phyloP scores from a whole-genome alignment of 1,139 yeast species.

The Lodderomyces oxycetoniae region DNA sequence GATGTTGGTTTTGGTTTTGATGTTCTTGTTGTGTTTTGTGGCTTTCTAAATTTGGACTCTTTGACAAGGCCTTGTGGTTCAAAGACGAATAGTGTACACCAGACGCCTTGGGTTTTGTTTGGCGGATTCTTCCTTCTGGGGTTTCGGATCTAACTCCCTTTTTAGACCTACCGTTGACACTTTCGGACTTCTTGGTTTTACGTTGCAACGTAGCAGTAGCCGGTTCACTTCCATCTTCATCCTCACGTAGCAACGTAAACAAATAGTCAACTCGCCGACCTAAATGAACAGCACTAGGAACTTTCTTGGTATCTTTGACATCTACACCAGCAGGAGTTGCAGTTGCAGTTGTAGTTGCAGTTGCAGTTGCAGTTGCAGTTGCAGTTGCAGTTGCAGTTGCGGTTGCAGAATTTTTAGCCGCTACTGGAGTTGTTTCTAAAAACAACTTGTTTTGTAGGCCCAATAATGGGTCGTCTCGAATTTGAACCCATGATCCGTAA shows the following conservation, averaged over 20 bases:
- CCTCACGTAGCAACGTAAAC: conserved; percentile 50
- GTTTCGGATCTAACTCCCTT: conserved; percentile 17
- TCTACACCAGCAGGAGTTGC: conserved; percentile 23
- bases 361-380: conserved; percentile 17
- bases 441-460: conserved; percentile 82
- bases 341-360: neutral
- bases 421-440: conserved; percentile 35
- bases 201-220: conserved; percentile 9
- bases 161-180: conserved; percentile 5
- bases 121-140: conserved; percentile 14
- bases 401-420: conserved; percentile 8
- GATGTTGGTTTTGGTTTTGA: conserved; percentile 4
- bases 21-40: conserved; percentile 1
- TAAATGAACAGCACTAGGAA: conserved; percentile 90
- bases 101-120: conserved; percentile 14
- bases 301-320: conserved; percentile 42
- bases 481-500: conserved; percentile 91
- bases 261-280: conserved; percentile 92
- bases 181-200: conserved; percentile 3
- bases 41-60: neutral
- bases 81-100: too few species aligned
- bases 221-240: conserved; percentile 4
- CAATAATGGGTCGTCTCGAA: conserved; percentile 90
- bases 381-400: conserved; percentile 7
- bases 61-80: neutral